Evolutionary conservation across 352 stramenopile genomes (phyloP).

Genomic region (Phytophthora idaei): DNA sequence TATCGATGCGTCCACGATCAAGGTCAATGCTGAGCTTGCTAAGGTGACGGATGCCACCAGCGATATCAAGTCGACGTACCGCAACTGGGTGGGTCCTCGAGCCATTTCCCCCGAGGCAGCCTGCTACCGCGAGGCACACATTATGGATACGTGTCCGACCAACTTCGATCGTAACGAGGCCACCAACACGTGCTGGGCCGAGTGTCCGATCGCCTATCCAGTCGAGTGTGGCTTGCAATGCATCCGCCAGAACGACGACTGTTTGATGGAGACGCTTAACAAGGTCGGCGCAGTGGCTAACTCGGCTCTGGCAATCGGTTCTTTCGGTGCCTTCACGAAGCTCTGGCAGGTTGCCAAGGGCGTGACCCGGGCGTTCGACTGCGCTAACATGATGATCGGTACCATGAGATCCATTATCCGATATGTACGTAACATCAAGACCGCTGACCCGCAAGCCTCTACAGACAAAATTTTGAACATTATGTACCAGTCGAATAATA

Average conservation of each 20-base stretch:
- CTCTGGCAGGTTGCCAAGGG: slow-evolving; percentile 38
- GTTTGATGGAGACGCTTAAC: slow-evolving; percentile 36
- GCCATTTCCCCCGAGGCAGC: slow-evolving; percentile 35
- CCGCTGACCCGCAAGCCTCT: slow-evolving; percentile 45
- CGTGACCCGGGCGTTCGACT: slow-evolving; percentile 45
- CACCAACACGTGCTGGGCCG: slow-evolving; percentile 55
- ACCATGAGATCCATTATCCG: slow-evolving; percentile 35
- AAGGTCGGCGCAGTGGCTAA: slow-evolving; percentile 44
- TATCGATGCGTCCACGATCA: slow-evolving; percentile 12
- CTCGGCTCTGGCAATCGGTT: slow-evolving; percentile 38
- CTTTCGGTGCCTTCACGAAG: slow-evolving; percentile 34
- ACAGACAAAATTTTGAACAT: slow-evolving; percentile 55
- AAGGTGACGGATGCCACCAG: slow-evolving; percentile 17
- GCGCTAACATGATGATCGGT: slow-evolving; percentile 49
- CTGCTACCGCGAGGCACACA: slow-evolving; percentile 54
- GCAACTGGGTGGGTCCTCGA: slow-evolving; percentile 44
- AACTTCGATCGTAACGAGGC: slow-evolving; percentile 48
- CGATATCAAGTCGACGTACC: slow-evolving; percentile 28
- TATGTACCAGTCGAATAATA: slow-evolving; percentile 64
- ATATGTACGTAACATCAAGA: slow-evolving; percentile 41
- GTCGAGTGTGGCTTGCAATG: slow-evolving; percentile 66
- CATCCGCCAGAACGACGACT: slow-evolving; percentile 63
- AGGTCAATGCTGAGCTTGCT: slow-evolving; percentile 16
- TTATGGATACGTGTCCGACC: slow-evolving; percentile 40
- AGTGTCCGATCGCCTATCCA: slow-evolving; percentile 62